A percentile compares a stretch with the other conserved stretches of the same genome.
Evolutionary conservation across 345 rosid genomes (phyloP).

Genomic region (Iberis pinnata): DNA sequence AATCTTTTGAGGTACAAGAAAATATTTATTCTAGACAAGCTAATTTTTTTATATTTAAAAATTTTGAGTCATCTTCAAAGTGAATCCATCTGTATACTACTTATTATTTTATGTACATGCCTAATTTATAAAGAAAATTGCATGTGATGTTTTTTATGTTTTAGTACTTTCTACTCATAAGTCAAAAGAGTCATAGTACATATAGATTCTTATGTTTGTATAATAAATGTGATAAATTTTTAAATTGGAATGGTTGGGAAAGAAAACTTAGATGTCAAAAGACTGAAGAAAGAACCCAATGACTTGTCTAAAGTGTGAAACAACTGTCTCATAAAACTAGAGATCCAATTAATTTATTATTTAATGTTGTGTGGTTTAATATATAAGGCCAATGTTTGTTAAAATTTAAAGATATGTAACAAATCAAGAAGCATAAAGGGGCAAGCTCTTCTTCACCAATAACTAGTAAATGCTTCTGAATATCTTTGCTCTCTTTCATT

Average conservation of each 20-base stretch:
- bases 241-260: conserved; percentile 12
- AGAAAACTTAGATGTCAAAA: background rate
- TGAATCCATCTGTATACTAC: conserved; percentile 12
- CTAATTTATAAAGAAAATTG: conserved; percentile 6
- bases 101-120: background rate
- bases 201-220: background rate
- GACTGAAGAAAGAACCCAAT: conserved; percentile 22
- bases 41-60: conserved; percentile 2
- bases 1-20: background rate
- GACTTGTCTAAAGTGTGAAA: conserved; percentile 27
- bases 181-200: conserved; percentile 21
- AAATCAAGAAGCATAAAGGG: conserved; percentile 20
- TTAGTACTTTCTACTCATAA: conserved; percentile 19
- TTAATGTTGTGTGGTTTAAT: conserved; percentile 13
- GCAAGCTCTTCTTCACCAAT: conserved; percentile 20
- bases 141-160: conserved; percentile 24
- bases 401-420: conserved; percentile 11
- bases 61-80: conserved; percentile 12
- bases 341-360: conserved; percentile 18
- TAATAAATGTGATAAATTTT: background rate
- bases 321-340: conserved; percentile 29
- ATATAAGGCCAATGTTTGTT: conserved; percentile 15
- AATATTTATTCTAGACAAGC: background rate
- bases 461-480: conserved; percentile 12
- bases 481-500: conserved; percentile 12